A percentile compares a stretch with the other conserved stretches of the same genome.
Evolutionary conservation across 176 grass and related monocot genomes (phyloP).

Genomic region (Eremochloa ophiuroides): DNA sequence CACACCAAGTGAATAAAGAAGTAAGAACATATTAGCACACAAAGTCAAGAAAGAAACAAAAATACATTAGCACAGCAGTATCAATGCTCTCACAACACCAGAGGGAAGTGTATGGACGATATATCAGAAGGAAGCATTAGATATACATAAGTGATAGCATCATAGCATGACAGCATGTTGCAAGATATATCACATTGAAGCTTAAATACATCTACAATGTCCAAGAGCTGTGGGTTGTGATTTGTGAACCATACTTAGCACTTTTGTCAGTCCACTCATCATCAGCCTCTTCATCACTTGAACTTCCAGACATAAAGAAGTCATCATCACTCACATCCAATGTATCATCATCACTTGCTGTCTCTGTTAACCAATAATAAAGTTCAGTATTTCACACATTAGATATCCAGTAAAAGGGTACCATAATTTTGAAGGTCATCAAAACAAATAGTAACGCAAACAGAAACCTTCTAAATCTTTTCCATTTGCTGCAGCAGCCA

Average conservation of each 20-base stretch:
- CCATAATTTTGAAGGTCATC: conserved; percentile 6
- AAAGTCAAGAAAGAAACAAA: not conserved
- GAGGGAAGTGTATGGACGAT: not conserved
- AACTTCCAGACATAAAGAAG: conserved; percentile 95
- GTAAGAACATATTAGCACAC: not conserved
- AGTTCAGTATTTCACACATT: conserved; percentile 20
- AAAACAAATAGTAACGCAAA: conserved; percentile 3
- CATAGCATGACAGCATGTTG: not conserved
- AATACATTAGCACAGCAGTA: not conserved
- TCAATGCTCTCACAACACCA: not conserved
- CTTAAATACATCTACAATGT: not conserved
- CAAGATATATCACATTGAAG: not conserved
- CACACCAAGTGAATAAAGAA: not conserved
- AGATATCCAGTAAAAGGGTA: not conserved
- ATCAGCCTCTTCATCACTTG: conserved; percentile 99
- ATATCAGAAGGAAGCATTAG: not conserved
- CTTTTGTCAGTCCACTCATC: conserved; percentile 97
- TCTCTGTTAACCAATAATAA: conserved; percentile 59
- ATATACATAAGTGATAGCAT: not conserved
- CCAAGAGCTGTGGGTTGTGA: not conserved
- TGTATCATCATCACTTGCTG: conserved; percentile 84
- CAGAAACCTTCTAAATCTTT: conserved; percentile 86
- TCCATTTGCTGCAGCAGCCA: conserved; percentile 73
- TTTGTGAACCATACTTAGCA: conserved; percentile 60
- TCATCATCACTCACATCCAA: conserved; percentile 94